Base-by-base conservation (phyloP, 2,329 filamentous ascomycete genomes). In the Ascochyta koolunga region DNA sequence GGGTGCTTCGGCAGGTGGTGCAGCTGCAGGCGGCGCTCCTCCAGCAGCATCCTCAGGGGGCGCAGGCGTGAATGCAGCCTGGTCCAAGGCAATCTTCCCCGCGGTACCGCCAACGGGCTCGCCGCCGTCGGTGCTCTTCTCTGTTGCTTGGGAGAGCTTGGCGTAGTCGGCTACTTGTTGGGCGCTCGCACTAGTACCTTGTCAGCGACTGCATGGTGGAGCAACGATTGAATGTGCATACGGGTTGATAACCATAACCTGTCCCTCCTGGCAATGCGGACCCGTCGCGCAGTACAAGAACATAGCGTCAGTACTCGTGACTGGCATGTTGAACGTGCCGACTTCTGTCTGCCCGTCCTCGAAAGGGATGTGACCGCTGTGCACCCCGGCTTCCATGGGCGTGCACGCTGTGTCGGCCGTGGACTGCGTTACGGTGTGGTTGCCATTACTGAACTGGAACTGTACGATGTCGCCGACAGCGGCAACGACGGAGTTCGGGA, bases 361-460 rank as follows among this genome's bases (percentile, higher is more conserved):
- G 32, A 72, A 71, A 0, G 68, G 67, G 5, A 72, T 71, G 47
- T 68, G 65, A 1, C 69, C 69, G 38, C 60, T 65, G 59, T 72
- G 61, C 3, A 72, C 47, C 13, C 69, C 69, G 19, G 64, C 65
- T 0, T 59, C 58, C 45, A 70, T 58, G 7, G 68, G 68, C 9
- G 61, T 62, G 42, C 69, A 72, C 22, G 68, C 59, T 13, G 59
- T 50, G 24, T 68, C 63, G 2, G 56, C 52, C 0, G 68, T 64
- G 8, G 61, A 65, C 37, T 72, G 67, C 0, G 69, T 71, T 8
- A 68, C 67, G 8, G 69, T 71, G 53, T 72, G 69, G 50, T 70
- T 71, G 10, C 68, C 69, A 22, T 69, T 69, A 44, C 56, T 62
- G 56, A 72, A 72, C 19, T 71, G 64, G 54, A 70, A 71, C 45